Evolutionary conservation across 257 asterid species (phyloP), one percentile per base, ranked within the genome.

Genomic region (Ophiorrhiza pumila): DNA sequence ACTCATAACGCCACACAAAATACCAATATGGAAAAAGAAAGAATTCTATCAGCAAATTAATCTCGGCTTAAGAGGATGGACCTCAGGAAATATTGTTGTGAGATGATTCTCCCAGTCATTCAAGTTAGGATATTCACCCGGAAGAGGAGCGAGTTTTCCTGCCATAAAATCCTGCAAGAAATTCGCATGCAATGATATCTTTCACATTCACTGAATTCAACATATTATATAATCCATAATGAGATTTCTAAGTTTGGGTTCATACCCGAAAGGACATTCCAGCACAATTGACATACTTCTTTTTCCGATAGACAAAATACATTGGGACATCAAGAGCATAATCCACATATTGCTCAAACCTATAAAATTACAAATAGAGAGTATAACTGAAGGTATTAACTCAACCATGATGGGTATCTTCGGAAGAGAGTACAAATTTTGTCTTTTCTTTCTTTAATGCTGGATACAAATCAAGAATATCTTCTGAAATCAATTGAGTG

Each of bases 101-200:
- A 95, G 86, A 76, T 95, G 99, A 87, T 92, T 92, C 87, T 95
- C 99, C 99, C 99, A 95, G 78, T 95, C 98, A 71, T 90, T 85
- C 56, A 95, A 86, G 71, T 76, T 92, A 32, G 99, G 99, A 79
- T 87, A 89, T 75, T 90, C 98, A 71, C 96, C 98, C 0, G 89
- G 99, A 86, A 95, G 88, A 69, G 88, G 77, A 56, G 94, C 86
- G 72, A 95, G 99, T 74, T 89, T 95, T 76, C 99, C 99, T 60
- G 90, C 92, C 94, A 95, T 72, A 78, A 95, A 95, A 81, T 92
- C 99, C 97, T 95, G 89, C 79, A 80, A 69, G 71, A 65, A 34
- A 71, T 74, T 69, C 63, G 68, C 37, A 76, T 20, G 52, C 10
- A 37, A 71, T 79, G 23, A 57, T 43, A 74, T 17, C 25, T 53